Evolutionary conservation across 129 eudicot genomes (phyloP).

Genomic region (Daucus carota): DH1_v3.0 NC_030382.2:49994501-49995000

Average conservation of each 20-base stretch:
- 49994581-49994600: slow-evolving; percentile 41
- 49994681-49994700: slow-evolving; percentile 26
- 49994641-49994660: slow-evolving; percentile 27
- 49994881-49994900: slow-evolving; percentile 48
- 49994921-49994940: slow-evolving; percentile 46
- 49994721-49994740: slow-evolving; percentile 48
- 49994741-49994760: slow-evolving; percentile 64
- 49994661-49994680: slow-evolving; percentile 24
- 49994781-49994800: slow-evolving; percentile 37
- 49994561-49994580: slow-evolving; percentile 30
- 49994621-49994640: slow-evolving; percentile 53
- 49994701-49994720: slow-evolving; percentile 29
- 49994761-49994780: slow-evolving; percentile 40
- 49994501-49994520: slow-evolving; percentile 28
- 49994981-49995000: slow-evolving; percentile 24
- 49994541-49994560: slow-evolving; percentile 27
- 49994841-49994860: slow-evolving; percentile 46
- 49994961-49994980: slow-evolving; percentile 12
- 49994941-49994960: slow-evolving; percentile 26
- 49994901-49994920: slow-evolving; percentile 27
- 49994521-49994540: slow-evolving; percentile 31
- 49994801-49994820: slow-evolving; percentile 36
- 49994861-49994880: slow-evolving; percentile 83
- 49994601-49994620: slow-evolving; percentile 45
- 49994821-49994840: slow-evolving; percentile 41